Percentiles rank a stretch among this genome's conserved stretches.
Conservation (phyloP, 257 asterid genomes). For the Ligustrum vulgare region DNA sequence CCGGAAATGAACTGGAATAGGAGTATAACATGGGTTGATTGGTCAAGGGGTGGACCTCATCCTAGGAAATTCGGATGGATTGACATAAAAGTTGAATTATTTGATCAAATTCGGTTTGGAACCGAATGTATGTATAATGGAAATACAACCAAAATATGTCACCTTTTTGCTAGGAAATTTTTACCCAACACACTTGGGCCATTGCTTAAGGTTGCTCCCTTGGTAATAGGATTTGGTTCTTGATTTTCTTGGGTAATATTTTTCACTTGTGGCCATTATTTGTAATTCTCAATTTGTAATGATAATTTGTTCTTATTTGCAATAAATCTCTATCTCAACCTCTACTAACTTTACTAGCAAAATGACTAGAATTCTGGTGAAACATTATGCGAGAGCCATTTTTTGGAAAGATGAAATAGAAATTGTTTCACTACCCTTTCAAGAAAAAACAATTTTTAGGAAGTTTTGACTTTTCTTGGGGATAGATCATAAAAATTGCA, state of each 20-base stretch:
- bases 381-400: too few relatives aligned
- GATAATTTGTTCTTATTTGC: background rate
- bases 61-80: constrained; percentile 55
- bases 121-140: constrained; percentile 56
- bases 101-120: constrained; percentile 40
- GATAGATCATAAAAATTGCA: too few relatives aligned
- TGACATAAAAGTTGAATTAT: constrained; percentile 46
- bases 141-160: constrained; percentile 37
- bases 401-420: too few relatives aligned
- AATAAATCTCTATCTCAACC: too few relatives aligned
- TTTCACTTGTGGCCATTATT: background rate
- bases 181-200: constrained; percentile 43
- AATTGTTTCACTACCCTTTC: too few relatives aligned
- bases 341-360: too few relatives aligned
- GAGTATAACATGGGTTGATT: constrained; percentile 57
- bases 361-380: too few relatives aligned
- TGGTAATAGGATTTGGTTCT: constrained; percentile 39
- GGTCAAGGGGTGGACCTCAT: constrained; percentile 72
- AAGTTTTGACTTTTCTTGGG: too few relatives aligned
- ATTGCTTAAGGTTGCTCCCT: constrained; percentile 49
- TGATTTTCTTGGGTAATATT: background rate
- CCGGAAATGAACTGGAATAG: constrained; percentile 47
- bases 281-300: background rate
- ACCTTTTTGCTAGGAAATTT: constrained; percentile 74
- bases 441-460: too few relatives aligned